A percentile compares a stretch with the other conserved stretches of the same genome.
Conservation (phyloP, 305 asterid genomes). For the Coffea humblotiana region DNA sequence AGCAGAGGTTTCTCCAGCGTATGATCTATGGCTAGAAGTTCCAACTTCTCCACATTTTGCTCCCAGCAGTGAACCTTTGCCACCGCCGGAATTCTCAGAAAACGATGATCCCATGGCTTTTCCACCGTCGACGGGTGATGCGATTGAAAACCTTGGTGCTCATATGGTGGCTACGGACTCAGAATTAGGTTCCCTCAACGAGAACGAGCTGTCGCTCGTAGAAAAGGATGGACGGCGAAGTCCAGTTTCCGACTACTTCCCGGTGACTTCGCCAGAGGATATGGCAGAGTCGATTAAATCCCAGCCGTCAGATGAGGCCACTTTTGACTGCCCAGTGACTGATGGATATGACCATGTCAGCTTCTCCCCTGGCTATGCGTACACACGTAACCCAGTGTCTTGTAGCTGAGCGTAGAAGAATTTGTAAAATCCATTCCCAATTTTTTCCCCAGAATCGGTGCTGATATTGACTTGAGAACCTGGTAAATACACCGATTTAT, state of each 20-base stretch:
- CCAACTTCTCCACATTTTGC: constrained; percentile 5
- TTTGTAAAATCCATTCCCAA: not conserved
- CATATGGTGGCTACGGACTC: not conserved
- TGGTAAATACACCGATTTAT: not conserved
- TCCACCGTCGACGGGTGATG: constrained; percentile 1
- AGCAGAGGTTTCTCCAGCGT: constrained; percentile 15
- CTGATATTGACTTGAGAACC: not conserved
- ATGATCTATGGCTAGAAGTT: constrained; percentile 4
- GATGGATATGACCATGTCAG: constrained; percentile 11
- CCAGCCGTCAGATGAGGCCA: not conserved
- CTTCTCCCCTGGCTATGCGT: constrained; percentile 2
- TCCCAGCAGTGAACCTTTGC: constrained; percentile 9
- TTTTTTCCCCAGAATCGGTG: not conserved
- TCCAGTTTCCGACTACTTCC: not conserved
- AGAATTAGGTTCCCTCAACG: constrained; percentile 1
- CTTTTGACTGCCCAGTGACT: constrained; percentile 14
- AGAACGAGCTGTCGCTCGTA: not conserved
- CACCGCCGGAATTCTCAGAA: constrained; percentile 22
- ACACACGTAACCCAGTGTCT: constrained; percentile 9
- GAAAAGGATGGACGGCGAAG: constrained; percentile 3
- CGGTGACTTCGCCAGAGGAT: constrained; percentile 1
- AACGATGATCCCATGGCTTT: constrained; percentile 19
- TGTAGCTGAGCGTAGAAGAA: not conserved
- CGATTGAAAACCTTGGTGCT: not conserved
- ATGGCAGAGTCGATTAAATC: constrained; percentile 5